Base-by-base conservation (phyloP, 371 early-diverging fungal species). In the Catenaria anguillulae region DNA sequence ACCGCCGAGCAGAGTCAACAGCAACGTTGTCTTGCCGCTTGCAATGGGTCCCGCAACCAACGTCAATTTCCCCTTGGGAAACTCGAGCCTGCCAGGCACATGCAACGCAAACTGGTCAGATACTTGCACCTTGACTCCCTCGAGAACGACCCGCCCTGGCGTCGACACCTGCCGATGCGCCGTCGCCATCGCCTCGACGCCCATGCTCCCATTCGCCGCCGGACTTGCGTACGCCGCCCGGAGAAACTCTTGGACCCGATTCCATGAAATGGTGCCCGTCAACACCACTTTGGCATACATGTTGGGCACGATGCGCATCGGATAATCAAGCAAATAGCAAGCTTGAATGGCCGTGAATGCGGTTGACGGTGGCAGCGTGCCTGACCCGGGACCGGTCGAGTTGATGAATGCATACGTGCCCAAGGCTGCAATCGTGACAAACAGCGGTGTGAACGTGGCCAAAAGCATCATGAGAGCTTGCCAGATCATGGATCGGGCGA, bases 1-100 rank as follows among this genome's bases (percentile, higher is more conserved):
- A 52, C 81, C 81, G 1, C 87, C 87, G 5, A 88, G 65, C 48
- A 89, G 67, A 26, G 85, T 85, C 64, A 75, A 63, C 26, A 90
- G 62, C 19, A 88, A 58, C 23, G 80, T 78, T 8, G 80, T 73
- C 65, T 87, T 89, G 19, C 86, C 88, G 42, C 75, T 70, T 24
- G 79, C 73, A n/a, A 84, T 75, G 8, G 81, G 70, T 17, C 88
- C 85, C 33, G 78, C 73, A 35, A 87, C 65, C 33, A 86, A 68
- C 19, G 78, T 75, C 23, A 88, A 68, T 60, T 80, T 71, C 19
- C 76, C 76, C 0, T 69, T 60, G 1, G 84, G 84, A 67, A 89
- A 86, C 0, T 10, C 31, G 40, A 40, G 40, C 40, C 10, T 40
- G 40, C 40, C 40, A 5, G 40, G 40, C 10, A 40, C 40, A 5